Evolutionary conservation across 2,329 filamentous ascomycete species (phyloP).

Genomic region (Onygena corvina): DNA sequence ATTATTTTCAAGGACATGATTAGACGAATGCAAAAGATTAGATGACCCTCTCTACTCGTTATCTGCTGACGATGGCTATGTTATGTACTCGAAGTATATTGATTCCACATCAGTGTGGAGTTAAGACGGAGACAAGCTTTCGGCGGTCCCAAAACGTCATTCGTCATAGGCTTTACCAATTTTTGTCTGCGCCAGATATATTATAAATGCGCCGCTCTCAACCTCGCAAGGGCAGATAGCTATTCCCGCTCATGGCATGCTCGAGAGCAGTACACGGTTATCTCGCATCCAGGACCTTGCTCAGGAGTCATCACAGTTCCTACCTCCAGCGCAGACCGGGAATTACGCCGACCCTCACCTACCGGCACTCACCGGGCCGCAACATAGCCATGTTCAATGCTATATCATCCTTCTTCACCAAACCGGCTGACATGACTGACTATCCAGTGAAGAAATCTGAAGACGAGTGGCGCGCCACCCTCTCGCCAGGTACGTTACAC

Average conservation of each 20-base stretch:
- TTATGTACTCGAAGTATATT: too few relatives aligned
- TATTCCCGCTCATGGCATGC: not conserved
- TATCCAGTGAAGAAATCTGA: constrained; percentile 60
- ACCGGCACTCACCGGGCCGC: constrained; percentile 24
- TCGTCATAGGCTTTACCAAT: too few relatives aligned
- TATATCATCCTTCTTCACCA: constrained; percentile 58
- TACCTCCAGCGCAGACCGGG: constrained; percentile 25
- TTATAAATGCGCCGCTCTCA: not conserved
- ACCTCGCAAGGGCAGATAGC: too few relatives aligned
- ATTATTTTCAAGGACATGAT: too few relatives aligned
- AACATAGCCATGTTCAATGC: constrained; percentile 63
- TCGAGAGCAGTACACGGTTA: not conserved
- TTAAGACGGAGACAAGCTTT: not conserved
- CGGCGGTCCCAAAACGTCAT: not conserved
- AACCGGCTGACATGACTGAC: constrained; percentile 15
- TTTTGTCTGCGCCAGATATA: not conserved
- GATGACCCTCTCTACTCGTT: too few relatives aligned
- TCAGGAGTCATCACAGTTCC: not conserved
- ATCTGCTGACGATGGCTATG: too few relatives aligned
- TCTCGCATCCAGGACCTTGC: not conserved
- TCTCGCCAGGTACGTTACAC: constrained; percentile 50
- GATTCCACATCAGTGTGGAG: not conserved
- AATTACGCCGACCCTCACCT: constrained; percentile 46
- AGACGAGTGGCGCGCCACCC: constrained; percentile 78
- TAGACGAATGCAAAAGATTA: too few relatives aligned